A percentile compares a stretch with the other conserved stretches of the same genome.
Evolutionary conservation across 345 rosid species (phyloP).

Genomic region (Hypericum androsaemum): DNA sequence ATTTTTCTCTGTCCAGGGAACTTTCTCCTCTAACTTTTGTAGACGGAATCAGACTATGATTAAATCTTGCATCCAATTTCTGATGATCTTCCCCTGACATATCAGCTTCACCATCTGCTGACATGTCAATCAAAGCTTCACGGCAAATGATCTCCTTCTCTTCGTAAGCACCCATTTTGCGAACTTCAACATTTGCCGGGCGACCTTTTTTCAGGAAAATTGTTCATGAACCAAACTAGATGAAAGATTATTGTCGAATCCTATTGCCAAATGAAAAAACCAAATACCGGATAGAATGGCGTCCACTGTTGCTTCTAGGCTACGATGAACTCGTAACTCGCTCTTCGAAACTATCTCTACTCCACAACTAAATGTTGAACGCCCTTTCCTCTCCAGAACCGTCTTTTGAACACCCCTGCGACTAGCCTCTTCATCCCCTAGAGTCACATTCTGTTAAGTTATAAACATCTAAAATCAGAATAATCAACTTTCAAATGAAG

Average conservation of each 20-base stretch:
- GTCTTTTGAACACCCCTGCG: conserved; percentile 83
- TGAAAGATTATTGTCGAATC: background rate
- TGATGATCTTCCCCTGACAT: conserved; percentile 23
- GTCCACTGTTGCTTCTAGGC: conserved; percentile 90
- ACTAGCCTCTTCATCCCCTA: conserved; percentile 84
- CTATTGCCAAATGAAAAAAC: background rate
- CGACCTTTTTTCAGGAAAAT: conserved; percentile 38
- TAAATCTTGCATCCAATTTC: conserved; percentile 20
- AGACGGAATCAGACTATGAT: conserved; percentile 21
- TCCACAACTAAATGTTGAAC: conserved; percentile 66
- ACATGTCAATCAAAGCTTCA: conserved; percentile 19
- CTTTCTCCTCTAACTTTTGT: conserved; percentile 21
- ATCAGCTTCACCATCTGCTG: conserved; percentile 21
- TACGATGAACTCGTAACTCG: conserved; percentile 75
- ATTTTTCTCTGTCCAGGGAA: conserved; percentile 22
- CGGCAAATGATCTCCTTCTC: conserved; percentile 19
- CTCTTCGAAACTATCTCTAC: conserved; percentile 76
- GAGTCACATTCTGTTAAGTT: conserved; percentile 60
- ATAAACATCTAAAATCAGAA: conserved; percentile 7
- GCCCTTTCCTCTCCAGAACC: conserved; percentile 80
- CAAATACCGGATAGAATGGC: conserved; percentile 58
- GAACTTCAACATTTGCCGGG: conserved; percentile 52
- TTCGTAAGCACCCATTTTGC: conserved; percentile 39
- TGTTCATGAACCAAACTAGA: conserved; percentile 7
- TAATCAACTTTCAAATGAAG: background rate